These are phyloP conservation scores for Gentiana macrophylla DNA, from an alignment of 257 asterid genomes.

Conservation along the genomic window DNA sequence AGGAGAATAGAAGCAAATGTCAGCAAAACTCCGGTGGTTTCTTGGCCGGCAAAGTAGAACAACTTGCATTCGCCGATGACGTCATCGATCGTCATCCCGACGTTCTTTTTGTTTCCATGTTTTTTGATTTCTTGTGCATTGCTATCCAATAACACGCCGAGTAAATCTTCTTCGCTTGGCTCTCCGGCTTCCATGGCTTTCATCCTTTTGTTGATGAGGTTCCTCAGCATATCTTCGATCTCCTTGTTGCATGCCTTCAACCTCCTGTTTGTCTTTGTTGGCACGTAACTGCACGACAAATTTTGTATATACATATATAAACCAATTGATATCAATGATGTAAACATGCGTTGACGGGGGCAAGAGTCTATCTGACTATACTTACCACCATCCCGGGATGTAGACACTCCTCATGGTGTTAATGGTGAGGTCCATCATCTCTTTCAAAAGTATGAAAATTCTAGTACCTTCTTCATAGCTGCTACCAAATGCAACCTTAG, in stretches of 20 bases:
- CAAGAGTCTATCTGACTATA: not conserved
- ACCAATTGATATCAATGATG: too few species aligned
- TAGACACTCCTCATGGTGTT: slow-evolving; percentile 2
- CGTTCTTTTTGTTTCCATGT: slow-evolving; percentile 5
- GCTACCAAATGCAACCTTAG: slow-evolving; percentile 7
- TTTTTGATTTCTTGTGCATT: not conserved
- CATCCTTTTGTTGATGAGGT: not conserved
- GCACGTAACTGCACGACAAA: slow-evolving; percentile 1
- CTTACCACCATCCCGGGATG: slow-evolving; percentile 6
- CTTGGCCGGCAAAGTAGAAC: slow-evolving; percentile 2
- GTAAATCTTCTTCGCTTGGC: slow-evolving; percentile 2
- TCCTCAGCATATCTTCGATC: slow-evolving; percentile 1
- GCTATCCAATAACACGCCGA: not conserved
- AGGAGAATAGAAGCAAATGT: not conserved
- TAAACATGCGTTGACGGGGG: too few species aligned
- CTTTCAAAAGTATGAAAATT: slow-evolving; percentile 4
- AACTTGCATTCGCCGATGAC: not conserved
- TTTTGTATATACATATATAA: too few species aligned
- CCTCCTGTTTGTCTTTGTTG: slow-evolving; percentile 3
- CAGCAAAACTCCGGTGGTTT: not conserved
- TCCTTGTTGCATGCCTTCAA: not conserved
- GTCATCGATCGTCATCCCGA: slow-evolving; percentile 2
- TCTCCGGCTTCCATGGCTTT: slow-evolving; percentile 2
- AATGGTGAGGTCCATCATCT: slow-evolving; percentile 4
- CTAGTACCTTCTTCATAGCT: slow-evolving; percentile 2